Conservation (phyloP, 2,329 filamentous ascomycete genomes). For the Monilinia laxa region DNA sequence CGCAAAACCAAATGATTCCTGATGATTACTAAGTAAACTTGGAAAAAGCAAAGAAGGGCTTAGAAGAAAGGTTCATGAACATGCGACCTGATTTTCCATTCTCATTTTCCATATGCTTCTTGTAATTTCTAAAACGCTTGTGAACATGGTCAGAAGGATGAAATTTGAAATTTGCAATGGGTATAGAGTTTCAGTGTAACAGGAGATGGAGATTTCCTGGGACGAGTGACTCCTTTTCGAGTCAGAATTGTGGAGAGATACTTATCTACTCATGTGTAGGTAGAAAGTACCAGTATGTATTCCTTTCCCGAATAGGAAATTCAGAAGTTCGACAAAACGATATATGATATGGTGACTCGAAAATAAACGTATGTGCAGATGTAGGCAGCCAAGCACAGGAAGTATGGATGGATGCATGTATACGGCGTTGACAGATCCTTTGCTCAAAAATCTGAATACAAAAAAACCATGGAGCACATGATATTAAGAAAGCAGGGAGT, state of each 20-base stretch:
- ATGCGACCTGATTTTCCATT: conserved; percentile 3
- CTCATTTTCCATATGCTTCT: background rate
- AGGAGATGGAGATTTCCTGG: conserved; percentile 7
- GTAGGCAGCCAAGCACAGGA: background rate
- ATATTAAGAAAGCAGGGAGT: background rate
- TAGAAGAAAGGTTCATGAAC: background rate
- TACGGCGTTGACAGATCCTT: conserved; percentile 8
- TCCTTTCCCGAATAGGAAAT: conserved; percentile 16
- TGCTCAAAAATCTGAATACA: background rate
- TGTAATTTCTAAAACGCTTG: background rate
- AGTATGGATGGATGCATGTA: conserved; percentile 5
- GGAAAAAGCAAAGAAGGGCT: background rate
- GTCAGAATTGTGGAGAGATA: conserved; percentile 19
- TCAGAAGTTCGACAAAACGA: background rate
- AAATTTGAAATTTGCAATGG: background rate
- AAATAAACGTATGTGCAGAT: background rate
- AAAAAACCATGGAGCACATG: conserved; percentile 2
- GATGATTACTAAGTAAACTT: background rate
- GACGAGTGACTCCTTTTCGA: conserved; percentile 18
- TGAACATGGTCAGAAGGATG: conserved; percentile 18
- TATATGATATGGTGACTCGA: conserved; percentile 2
- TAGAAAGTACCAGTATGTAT: background rate
- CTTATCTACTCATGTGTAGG: conserved; percentile 13
- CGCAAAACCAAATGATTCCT: background rate
- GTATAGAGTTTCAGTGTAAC: conserved; percentile 13